Evolutionary conservation across 2,329 filamentous ascomycete genomes (phyloP).

Genomic region (Beauveria medogensis): DNA sequence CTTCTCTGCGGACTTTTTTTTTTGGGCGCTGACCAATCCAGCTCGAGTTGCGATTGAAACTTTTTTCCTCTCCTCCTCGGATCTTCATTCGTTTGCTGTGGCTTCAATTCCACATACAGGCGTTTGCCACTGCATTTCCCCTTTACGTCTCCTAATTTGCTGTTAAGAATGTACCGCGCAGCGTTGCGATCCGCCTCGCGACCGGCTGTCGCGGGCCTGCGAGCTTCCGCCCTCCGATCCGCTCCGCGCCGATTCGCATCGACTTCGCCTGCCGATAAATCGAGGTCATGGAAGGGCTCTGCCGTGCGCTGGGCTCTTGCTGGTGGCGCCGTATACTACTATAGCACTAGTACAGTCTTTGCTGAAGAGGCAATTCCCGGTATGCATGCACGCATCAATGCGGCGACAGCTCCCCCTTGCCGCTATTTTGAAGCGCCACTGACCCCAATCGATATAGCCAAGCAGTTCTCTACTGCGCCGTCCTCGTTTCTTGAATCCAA

Average conservation of each 20-base stretch:
- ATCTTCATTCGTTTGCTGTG: not conserved
- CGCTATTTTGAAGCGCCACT: not conserved
- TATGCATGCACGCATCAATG: conserved; percentile 36
- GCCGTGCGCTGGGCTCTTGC: conserved; percentile 68
- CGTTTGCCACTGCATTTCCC: not conserved
- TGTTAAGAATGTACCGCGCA: conserved; percentile 41
- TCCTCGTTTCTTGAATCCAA: conserved; percentile 48
- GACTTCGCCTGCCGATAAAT: conserved; percentile 49
- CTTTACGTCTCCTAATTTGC: conserved; percentile 2
- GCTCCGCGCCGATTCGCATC: conserved; percentile 44
- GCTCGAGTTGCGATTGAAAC: not conserved
- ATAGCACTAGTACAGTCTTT: conserved; percentile 83
- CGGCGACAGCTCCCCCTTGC: not conserved
- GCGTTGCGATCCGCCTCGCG: conserved; percentile 40
- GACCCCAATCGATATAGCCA: conserved; percentile 15
- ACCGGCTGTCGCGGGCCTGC: conserved; percentile 34
- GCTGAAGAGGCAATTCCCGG: conserved; percentile 65
- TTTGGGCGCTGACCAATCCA: conserved; percentile 12
- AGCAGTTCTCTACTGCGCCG: conserved; percentile 30
- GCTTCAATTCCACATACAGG: not conserved
- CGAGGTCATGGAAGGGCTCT: conserved; percentile 74
- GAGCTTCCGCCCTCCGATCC: conserved; percentile 30
- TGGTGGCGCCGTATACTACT: conserved; percentile 76
- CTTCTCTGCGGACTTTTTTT: not conserved
- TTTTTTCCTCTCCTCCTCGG: not conserved